These are phyloP conservation scores for Nemophila menziesii DNA, from an alignment of 257 asterid species.

Conservation along the genomic window DNA sequence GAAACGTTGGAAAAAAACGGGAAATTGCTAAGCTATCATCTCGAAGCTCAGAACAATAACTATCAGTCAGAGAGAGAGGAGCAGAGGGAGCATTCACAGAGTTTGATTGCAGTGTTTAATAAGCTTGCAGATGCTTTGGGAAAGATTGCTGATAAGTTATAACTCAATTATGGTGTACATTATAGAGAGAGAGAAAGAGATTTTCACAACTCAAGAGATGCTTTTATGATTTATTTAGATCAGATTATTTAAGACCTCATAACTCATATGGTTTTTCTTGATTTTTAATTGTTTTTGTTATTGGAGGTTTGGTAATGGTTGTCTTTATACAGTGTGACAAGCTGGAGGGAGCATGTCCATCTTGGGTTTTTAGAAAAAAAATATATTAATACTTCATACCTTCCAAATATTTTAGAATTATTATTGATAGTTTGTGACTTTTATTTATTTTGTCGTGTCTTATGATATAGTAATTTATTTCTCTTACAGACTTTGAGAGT, in stretches of 20 bases:
- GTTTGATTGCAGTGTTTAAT: slow-evolving; percentile 52
- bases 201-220: neutral
- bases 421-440: too few species aligned
- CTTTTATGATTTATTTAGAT: neutral
- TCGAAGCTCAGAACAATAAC: slow-evolving; percentile 58
- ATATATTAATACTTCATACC: too few species aligned
- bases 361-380: too few species aligned
- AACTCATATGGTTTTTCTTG: too few species aligned
- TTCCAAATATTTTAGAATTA: too few species aligned
- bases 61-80: slow-evolving; percentile 63
- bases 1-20: slow-evolving; percentile 71
- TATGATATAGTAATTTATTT: too few species aligned
- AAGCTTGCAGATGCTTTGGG: slow-evolving; percentile 80
- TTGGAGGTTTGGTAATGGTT: too few species aligned
- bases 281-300: too few species aligned
- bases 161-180: slow-evolving; percentile 26
- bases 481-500: too few species aligned
- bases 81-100: slow-evolving; percentile 47
- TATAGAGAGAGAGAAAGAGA: neutral
- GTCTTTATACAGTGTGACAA: too few species aligned
- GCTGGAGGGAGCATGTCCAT: too few species aligned
- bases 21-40: slow-evolving; percentile 46
- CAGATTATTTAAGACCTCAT: neutral
- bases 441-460: too few species aligned
- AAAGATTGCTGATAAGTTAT: slow-evolving; percentile 77